phyloP scores from a whole-genome alignment of 176 grass and related monocot species.

The Raddia distichophylla region DNA sequence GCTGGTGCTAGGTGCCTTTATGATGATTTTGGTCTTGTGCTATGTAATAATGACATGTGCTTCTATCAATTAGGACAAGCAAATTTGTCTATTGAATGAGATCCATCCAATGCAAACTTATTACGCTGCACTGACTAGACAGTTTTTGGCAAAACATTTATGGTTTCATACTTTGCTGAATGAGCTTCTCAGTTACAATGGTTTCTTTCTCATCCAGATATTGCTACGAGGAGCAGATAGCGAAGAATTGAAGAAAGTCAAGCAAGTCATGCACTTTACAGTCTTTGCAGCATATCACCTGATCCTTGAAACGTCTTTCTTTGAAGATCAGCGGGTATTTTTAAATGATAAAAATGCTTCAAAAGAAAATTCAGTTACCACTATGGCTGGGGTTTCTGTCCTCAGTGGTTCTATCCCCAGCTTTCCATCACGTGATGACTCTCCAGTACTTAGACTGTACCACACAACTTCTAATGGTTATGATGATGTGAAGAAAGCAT shows the following conservation, averaged over 20 bases:
- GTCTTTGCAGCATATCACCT: constrained; percentile 87
- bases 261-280: constrained; percentile 77
- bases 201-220: constrained; percentile 65
- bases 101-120: constrained; percentile 7
- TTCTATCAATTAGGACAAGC: not conserved
- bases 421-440: constrained; percentile 48
- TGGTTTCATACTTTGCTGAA: constrained; percentile 24
- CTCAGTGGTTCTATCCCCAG: constrained; percentile 36
- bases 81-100: not conserved
- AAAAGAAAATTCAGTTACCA: constrained; percentile 37
- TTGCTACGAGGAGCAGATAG: constrained; percentile 72
- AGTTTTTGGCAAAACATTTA: constrained; percentile 14
- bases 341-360: constrained; percentile 50
- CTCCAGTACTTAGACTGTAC: constrained; percentile 66
- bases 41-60: not conserved
- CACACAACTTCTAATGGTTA: constrained; percentile 55
- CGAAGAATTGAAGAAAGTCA: constrained; percentile 85
- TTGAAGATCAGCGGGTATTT: constrained; percentile 79
- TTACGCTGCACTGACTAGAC: constrained; percentile 12
- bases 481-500: constrained; percentile 45
- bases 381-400: constrained; percentile 35
- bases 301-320: constrained; percentile 89
- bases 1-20: constrained; percentile 4
- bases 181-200: constrained; percentile 21
- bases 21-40: constrained; percentile 4